Base-by-base conservation (phyloP, 441 rosid genomes). In the Jatropha multifida region DNA sequence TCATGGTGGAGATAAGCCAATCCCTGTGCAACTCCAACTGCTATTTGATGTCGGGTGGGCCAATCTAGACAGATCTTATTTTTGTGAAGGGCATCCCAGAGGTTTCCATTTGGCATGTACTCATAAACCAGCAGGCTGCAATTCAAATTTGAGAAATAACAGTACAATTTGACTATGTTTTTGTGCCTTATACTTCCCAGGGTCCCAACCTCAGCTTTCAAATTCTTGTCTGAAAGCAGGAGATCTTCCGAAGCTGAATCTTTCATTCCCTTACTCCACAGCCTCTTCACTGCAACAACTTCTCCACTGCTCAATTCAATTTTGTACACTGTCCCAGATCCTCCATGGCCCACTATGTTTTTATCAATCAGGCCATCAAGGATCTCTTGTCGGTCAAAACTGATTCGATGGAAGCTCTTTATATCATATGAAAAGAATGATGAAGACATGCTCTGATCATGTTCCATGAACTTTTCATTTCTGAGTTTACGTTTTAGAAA, bases 1-100 rank as follows among this genome's bases (percentile, higher is more conserved):
- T 92, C 98, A 78, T 92, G 95, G 78, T 95, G 99, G 71, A 95
- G 98, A 79, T 95, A 95, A 3, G 94, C 96, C 79, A 93, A 81
- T 42, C 99, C 98, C 77, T 93, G 98, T 9, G 98, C 99, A 1
- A 95, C 86, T 52, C 97, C 99, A 3, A 93, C 85, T 13, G 96
- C 99, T 55, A 95, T 90, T 79, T 85, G 91, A 75, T 93, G 98
- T 55, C 99, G 93, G 37, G 86, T 90, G 7, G 91, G 91, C 99
- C 98, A 93, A 71, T 88, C 88, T 26, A 93, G 88, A 62, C 73
- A 77, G 74, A 83, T 55, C 64, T 80, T 60, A 49, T 92, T 92
- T 74, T 86, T 85, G 83, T 90, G 98, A 71, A 95, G 92, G 65
- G 96, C 90, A 46, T 93, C 95, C 89, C 97, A 86, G 12, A 95